phyloP scores from a whole-genome alignment of 306 rosid species.

The Lathyrus tuberosus region DNA sequence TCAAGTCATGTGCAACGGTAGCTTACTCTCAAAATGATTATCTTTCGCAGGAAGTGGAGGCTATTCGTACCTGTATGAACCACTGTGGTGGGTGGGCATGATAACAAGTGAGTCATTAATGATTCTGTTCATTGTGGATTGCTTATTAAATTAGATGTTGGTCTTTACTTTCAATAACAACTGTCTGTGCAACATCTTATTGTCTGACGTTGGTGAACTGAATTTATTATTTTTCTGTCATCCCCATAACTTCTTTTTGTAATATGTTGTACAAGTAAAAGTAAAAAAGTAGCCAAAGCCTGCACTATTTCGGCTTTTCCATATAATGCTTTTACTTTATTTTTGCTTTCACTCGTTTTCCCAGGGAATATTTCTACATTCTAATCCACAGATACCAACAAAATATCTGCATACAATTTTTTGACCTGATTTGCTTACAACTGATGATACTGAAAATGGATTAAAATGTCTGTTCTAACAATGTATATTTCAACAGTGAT shows the following conservation, averaged over 20 bases:
- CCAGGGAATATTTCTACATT: constrained; percentile 24
- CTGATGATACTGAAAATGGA: constrained; percentile 11
- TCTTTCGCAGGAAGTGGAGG: constrained; percentile 85
- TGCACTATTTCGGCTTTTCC: constrained; percentile 15
- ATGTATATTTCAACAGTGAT: constrained; percentile 74
- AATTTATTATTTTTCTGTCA: constrained; percentile 9
- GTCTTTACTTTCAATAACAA: constrained; percentile 12
- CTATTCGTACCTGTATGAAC: constrained; percentile 96
- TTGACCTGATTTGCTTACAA: constrained; percentile 25
- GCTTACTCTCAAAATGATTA: constrained; percentile 44
- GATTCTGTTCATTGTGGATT: constrained; percentile 31
- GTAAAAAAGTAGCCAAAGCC: neutral
- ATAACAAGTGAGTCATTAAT: constrained; percentile 80
- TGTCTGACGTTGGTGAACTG: neutral
- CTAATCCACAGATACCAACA: constrained; percentile 4
- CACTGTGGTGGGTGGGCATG: constrained; percentile 99
- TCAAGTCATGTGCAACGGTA: neutral
- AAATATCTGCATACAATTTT: constrained; percentile 19
- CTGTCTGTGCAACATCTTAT: constrained; percentile 1
- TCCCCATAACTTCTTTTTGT: constrained; percentile 12
- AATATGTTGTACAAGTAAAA: neutral
- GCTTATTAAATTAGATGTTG: neutral
- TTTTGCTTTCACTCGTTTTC: constrained; percentile 12
- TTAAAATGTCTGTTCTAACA: constrained; percentile 41
- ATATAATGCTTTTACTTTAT: neutral